Evolutionary conservation across 2,329 filamentous ascomycete species (phyloP), one percentile per base, ranked within the genome.

Genomic region (Talaromyces sp.): DNA sequence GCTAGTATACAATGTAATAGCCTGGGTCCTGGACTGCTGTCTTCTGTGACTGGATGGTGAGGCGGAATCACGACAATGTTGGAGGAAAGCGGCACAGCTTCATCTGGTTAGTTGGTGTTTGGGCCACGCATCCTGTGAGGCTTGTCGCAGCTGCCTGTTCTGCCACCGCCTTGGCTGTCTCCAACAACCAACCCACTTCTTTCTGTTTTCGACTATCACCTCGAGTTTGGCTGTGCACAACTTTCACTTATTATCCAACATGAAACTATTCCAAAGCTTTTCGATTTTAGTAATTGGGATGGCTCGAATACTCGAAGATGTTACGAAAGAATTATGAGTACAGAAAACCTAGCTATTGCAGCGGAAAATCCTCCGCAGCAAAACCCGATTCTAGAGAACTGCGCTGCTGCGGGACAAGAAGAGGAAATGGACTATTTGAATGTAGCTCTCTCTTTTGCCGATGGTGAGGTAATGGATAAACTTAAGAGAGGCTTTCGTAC

Each of bases 301-400:
- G 32, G 13, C 9, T 33, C 28, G 28, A 30, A 7, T 10, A 11
- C 32, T 33, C 32, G 32, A 33, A 33, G 13, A 17, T 17, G 2
- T 11, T 4, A 15, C 5, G 33, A 17, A 17, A 4, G 17, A 36
- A 36, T 36, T 36, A 36, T 36, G 15, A 36, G 33, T n/a, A 59
- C 63, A 28, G 61, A 64, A 25, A 49, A 49, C n/a, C 44, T 49
- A 49, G 44, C 19, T 4, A 49, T 49, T 22, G 44, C 44, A 25
- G 44, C 44, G 1, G 44, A 49, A 4, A 25, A 49, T 13, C 44
- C 44, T 49, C 44, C n/a, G 7, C 22, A 25, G n/a, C 22, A 17
- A 25, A 25, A 25, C 19, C n/a, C 11, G 44, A 49, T 49, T 15
- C 44, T 25, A 25, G 4, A 25, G 9, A 49, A 49, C 13, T 49